phyloP scores from a whole-genome alignment of 306 rosid species.

The Begonia loranthoides region DNA sequence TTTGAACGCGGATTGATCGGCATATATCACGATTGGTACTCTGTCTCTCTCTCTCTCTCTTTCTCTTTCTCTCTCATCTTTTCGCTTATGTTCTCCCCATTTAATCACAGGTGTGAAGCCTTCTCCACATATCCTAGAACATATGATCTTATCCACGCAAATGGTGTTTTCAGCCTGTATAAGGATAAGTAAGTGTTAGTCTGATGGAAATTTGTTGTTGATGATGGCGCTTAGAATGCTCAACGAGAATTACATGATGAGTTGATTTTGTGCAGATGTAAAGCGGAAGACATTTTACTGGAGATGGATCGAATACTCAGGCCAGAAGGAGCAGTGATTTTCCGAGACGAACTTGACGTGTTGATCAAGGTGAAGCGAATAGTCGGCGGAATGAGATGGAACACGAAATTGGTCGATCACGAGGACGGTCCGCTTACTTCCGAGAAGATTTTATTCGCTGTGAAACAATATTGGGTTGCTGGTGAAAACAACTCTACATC shows the following conservation, averaged over 20 bases:
- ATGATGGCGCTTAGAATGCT: no score
- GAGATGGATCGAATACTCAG: conserved; percentile 81
- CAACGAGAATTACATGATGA: no score
- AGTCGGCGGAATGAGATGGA: conserved; percentile 73
- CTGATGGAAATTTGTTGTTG: no score
- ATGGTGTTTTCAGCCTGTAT: conserved; percentile 68
- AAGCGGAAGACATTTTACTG: conserved; percentile 44
- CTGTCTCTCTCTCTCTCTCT: no score
- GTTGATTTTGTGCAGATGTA: conserved; percentile 31
- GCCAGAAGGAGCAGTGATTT: conserved; percentile 72
- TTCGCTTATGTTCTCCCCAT: no score
- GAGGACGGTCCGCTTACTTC: conserved; percentile 69
- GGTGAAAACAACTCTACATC: conserved; percentile 35
- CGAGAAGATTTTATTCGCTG: conserved; percentile 25
- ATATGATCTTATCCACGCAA: conserved; percentile 74
- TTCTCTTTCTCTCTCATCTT: no score
- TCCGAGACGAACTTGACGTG: conserved; percentile 51
- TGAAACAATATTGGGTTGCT: conserved; percentile 48
- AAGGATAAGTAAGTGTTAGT: conserved; percentile 10
- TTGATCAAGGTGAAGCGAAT: conserved; percentile 39
- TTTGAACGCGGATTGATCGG: no score
- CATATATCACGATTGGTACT: no score
- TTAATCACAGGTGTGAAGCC: conserved; percentile 55
- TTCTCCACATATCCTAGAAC: conserved; percentile 93
- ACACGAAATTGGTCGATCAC: conserved; percentile 54